Percentiles rank a stretch among this genome's conserved stretches.
phyloP scores from a whole-genome alignment of 208 protist genomes.

The Naegleria gruberi region DNA sequence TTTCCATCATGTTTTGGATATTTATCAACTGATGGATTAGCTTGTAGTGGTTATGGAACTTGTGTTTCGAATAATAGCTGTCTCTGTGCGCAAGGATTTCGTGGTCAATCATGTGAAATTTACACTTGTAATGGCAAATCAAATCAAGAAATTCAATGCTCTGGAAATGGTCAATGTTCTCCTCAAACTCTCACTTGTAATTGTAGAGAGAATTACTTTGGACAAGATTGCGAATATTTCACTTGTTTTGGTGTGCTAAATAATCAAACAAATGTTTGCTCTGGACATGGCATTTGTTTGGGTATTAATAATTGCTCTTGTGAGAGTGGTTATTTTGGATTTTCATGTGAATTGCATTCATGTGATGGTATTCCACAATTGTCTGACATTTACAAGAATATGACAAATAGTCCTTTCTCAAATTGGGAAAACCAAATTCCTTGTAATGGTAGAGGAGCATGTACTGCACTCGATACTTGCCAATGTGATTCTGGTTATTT shows the following conservation, averaged over 20 bases:
- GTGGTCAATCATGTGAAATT: neutral
- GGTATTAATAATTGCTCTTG: neutral
- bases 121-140: too few species aligned
- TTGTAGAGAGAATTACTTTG: neutral
- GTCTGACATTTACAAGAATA: neutral
- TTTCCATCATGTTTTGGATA: neutral
- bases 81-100: neutral
- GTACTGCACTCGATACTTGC: neutral
- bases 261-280: neutral
- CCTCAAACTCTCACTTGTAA: neutral
- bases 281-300: neutral
- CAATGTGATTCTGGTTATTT: neutral
- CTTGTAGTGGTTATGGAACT: neutral
- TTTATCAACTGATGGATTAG: neutral
- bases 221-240: neutral
- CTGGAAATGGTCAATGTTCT: constrained; percentile 1
- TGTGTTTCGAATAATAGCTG: neutral
- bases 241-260: neutral
- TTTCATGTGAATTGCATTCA: neutral
- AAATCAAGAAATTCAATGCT: too few species aligned
- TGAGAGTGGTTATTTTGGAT: neutral
- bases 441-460: neutral
- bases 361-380: neutral
- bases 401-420: neutral
- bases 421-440: neutral